Evolutionary conservation across 129 eudicot species (phyloP).

Genomic region (Arctium minus): DNA sequence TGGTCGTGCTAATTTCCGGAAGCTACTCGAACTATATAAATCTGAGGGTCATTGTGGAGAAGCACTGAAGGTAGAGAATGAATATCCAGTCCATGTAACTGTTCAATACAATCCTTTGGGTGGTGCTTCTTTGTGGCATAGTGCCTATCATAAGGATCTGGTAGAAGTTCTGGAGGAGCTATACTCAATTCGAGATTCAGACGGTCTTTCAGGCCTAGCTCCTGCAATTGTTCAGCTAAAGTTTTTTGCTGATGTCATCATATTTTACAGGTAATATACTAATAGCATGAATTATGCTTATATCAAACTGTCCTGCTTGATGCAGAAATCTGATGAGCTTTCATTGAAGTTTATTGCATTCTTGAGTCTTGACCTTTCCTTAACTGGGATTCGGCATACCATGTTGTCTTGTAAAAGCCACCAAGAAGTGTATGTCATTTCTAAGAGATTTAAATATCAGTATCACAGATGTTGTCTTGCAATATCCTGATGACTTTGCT

Average conservation of each 20-base stretch:
- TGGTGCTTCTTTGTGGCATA: conserved; percentile 66
- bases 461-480: not conserved
- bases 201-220: conserved; percentile 40
- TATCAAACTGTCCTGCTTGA: not conserved
- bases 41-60: conserved; percentile 25
- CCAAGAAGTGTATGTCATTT: not conserved
- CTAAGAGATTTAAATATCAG: not conserved
- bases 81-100: conserved; percentile 14
- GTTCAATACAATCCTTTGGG: conserved; percentile 38
- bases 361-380: not conserved
- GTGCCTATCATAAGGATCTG: conserved; percentile 53
- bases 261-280: conserved; percentile 69
- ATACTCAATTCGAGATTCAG: conserved; percentile 41
- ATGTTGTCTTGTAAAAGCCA: not conserved
- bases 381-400: not conserved
- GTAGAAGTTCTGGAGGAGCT: conserved; percentile 52
- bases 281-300: not conserved
- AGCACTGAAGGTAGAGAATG: conserved; percentile 25
- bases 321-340: not conserved
- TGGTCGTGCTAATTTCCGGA: conserved; percentile 44
- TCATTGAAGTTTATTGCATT: not conserved
- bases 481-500: not conserved
- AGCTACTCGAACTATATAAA: conserved; percentile 35
- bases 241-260: conserved; percentile 67
- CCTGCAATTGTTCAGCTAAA: conserved; percentile 60